A percentile compares a stretch with the other conserved stretches of the same genome.
Conservation (phyloP, 2,329 filamentous ascomycete genomes). For the Hypoxylon sp. region DNA sequence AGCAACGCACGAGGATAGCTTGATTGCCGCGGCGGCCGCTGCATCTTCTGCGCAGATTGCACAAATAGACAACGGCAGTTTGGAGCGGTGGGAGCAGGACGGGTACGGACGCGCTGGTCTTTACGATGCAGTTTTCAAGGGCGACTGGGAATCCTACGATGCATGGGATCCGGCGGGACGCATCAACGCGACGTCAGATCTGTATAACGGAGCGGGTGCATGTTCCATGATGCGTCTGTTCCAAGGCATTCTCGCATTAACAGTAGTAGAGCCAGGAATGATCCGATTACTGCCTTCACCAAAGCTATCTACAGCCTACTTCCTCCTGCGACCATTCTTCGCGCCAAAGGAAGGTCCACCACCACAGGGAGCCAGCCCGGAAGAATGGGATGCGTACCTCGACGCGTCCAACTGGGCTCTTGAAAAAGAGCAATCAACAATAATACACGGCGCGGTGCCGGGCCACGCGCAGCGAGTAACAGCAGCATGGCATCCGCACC, state of each 20-base stretch:
- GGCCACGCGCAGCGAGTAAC: slow-evolving; percentile 70
- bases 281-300: slow-evolving; percentile 63
- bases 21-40: slow-evolving; percentile 51
- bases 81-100: slow-evolving; percentile 78
- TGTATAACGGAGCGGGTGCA: slow-evolving; percentile 70
- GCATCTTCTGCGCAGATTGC: slow-evolving; percentile 68
- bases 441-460: slow-evolving; percentile 70
- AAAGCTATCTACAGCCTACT: slow-evolving; percentile 63
- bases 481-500: slow-evolving; percentile 69
- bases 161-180: slow-evolving; percentile 68
- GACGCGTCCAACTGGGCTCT: slow-evolving; percentile 58
- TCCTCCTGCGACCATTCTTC: slow-evolving; percentile 67
- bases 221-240: slow-evolving; percentile 72
- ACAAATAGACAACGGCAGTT: slow-evolving; percentile 77
- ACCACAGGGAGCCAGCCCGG: slow-evolving; percentile 45
- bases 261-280: slow-evolving; percentile 63
- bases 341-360: slow-evolving; percentile 60
- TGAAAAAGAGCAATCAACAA: slow-evolving; percentile 64
- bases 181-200: slow-evolving; percentile 65
- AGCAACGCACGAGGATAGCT: slow-evolving; percentile 49
- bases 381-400: slow-evolving; percentile 65
- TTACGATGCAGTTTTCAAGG: slow-evolving; percentile 67
- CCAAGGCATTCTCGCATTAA: slow-evolving; percentile 68
- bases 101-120: slow-evolving; percentile 73
- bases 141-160: slow-evolving; percentile 68